A percentile compares a stretch with the other conserved stretches of the same genome.
phyloP scores from a whole-genome alignment of 1,139 yeast species.

The Diutina rugosa region DNA sequence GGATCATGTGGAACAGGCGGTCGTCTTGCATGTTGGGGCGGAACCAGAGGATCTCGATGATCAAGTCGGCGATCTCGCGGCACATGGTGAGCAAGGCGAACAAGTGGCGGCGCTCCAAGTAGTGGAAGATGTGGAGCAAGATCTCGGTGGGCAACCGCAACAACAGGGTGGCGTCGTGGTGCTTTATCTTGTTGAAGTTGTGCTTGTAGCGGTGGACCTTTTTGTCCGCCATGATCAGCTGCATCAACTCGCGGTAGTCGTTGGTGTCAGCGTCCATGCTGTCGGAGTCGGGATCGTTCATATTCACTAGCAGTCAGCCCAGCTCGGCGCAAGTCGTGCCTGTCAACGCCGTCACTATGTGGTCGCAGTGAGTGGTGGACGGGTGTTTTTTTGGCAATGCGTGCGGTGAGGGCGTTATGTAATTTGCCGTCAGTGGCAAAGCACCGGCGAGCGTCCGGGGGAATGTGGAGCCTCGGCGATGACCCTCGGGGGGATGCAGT shows the following conservation, averaged over 20 bases:
- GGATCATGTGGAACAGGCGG: conserved; percentile 35
- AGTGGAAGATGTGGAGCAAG: conserved; percentile 54
- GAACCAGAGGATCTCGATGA: conserved; percentile 79
- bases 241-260: conserved; percentile 24
- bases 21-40: conserved; percentile 67
- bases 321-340: neutral
- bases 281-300: conserved; percentile 5
- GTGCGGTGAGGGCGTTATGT: neutral
- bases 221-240: conserved; percentile 15
- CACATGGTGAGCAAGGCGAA: conserved; percentile 65
- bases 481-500: too few species aligned
- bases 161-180: conserved; percentile 27
- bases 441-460: neutral
- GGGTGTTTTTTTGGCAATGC: neutral
- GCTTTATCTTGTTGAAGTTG: conserved; percentile 7
- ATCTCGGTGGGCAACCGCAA: conserved; percentile 71
- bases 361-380: neutral
- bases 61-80: conserved; percentile 66
- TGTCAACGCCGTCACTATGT: neutral
- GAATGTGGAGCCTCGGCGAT: neutral
- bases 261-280: conserved; percentile 20
- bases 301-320: neutral
- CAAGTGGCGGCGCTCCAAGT: conserved; percentile 55
- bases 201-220: conserved; percentile 18
- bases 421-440: neutral